Base-by-base conservation (phyloP, 768 basidiomycete genomes). In the Tylopilus sp. region DNA sequence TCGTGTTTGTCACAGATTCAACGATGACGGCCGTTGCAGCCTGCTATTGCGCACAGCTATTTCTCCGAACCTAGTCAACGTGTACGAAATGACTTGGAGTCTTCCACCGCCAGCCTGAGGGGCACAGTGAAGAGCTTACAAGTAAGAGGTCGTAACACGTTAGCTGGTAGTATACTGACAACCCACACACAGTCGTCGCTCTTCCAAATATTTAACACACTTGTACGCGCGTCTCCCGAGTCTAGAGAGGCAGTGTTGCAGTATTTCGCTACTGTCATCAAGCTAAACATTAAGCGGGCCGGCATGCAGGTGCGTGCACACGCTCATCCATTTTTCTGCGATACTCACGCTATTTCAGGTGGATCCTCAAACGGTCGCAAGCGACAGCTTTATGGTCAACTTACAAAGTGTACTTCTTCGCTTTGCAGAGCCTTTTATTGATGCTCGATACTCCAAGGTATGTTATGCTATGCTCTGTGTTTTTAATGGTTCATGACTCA, bases 391-490 rank as follows among this genome's bases (percentile, higher is more conserved):
- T 67, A 88, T 99, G 86, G 78, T 90, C 52, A 98, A 98, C 59
- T 62, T 95, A 28, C 89, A 95, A 58, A 77, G 77, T n/a, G 72
- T 97, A 13, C 69, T 98, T 21, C 75, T 93, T 42, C 81, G 84
- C 13, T 88, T 99, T 61, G 86, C 92, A 25, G 91, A 95, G 58
- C 95, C 95, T 0, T 95, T 98, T 62, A 91, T 98, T 78, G 95
- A 98, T 66, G 84, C 89, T 1, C 82, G 78, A 48, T 98, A 86
- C 59, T 81, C 86, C 39, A 98, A 97, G 79, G 94, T 88, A 41
- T 46, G 40, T 48, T 42, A 44, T 25, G 42, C 30, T 51, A 4
- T 10, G 12, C 54, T 47, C 17, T 49, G 11, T 12, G 18, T 28
- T 18, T 12, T 10, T 51, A 26, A 25, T 46, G 15, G 12, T 44